Percentiles rank a stretch among this genome's conserved stretches.
These are phyloP conservation scores for Pleodorina starrii DNA, from an alignment of 139 green algal genomes.

Conservation along the genomic window DNA sequence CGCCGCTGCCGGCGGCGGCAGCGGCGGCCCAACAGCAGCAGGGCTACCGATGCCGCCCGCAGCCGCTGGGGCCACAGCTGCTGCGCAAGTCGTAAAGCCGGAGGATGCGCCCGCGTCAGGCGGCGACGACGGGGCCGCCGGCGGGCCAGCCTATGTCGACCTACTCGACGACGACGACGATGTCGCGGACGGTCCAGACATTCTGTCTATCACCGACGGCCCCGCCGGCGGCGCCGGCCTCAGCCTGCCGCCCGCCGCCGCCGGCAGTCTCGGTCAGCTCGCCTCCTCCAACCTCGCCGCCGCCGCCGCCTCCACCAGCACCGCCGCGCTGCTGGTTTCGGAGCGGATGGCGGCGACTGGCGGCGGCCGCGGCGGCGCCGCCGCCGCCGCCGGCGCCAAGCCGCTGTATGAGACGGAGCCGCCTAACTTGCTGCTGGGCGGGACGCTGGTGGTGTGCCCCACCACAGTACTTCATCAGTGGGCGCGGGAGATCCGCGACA, in stretches of 20 bases:
- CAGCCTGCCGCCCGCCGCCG: neutral
- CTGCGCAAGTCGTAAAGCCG: neutral
- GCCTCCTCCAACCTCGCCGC: conserved; percentile 25
- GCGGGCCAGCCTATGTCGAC: neutral
- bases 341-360: neutral
- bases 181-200: neutral
- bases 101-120: no score
- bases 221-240: neutral
- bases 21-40: neutral
- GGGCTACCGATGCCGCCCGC: neutral
- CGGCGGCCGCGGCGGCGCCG: neutral
- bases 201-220: neutral
- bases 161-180: neutral
- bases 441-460: conserved; percentile 90
- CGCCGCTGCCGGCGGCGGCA: neutral
- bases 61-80: neutral
- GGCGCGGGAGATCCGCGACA: conserved; percentile 79
- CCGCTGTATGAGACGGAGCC: conserved; percentile 23
- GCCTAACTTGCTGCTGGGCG: conserved; percentile 54
- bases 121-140: no score
- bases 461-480: conserved; percentile 93
- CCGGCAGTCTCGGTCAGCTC: neutral
- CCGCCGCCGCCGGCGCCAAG: neutral
- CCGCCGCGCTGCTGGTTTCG: neutral
- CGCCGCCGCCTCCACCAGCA: neutral